phyloP scores from a whole-genome alignment of 495 filamentous ascomycete genomes.

The Cercophora scortea region DNA sequence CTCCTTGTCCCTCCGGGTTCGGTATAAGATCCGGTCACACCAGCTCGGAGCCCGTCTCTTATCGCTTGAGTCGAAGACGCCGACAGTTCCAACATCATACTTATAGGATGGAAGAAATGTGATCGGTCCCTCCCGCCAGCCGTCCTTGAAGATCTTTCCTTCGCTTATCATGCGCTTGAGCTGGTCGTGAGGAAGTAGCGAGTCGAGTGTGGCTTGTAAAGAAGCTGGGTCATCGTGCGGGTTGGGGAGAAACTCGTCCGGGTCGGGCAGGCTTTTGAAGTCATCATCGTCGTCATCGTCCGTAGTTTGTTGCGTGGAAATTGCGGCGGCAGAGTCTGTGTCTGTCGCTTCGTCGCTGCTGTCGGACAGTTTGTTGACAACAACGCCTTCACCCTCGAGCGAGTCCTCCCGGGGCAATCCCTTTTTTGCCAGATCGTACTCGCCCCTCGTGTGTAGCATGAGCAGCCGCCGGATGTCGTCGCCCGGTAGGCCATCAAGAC shows the following conservation, averaged over 20 bases:
- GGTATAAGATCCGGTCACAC: slow-evolving; percentile 94
- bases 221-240: slow-evolving; percentile 46
- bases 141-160: slow-evolving; percentile 76
- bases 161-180: slow-evolving; percentile 64
- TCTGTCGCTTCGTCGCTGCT: slow-evolving; percentile 28
- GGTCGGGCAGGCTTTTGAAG: slow-evolving; percentile 37
- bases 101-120: slow-evolving; percentile 90
- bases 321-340: slow-evolving; percentile 4
- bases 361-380: slow-evolving; percentile 25
- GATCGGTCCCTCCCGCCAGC: slow-evolving; percentile 86
- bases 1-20: slow-evolving; percentile 61
- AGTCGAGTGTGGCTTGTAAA: slow-evolving; percentile 77
- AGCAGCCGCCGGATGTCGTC: slow-evolving; percentile 84
- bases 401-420: slow-evolving; percentile 21
- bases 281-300: slow-evolving; percentile 27
- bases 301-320: slow-evolving; percentile 6
- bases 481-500: slow-evolving; percentile 78
- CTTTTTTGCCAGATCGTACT: slow-evolving; percentile 53
- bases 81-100: slow-evolving; percentile 92
- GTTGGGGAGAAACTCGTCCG: slow-evolving; percentile 47
- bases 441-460: slow-evolving; percentile 69
- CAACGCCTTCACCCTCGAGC: slow-evolving; percentile 35
- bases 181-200: slow-evolving; percentile 85
- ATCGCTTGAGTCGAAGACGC: slow-evolving; percentile 88
- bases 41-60: slow-evolving; percentile 89